Evolutionary conservation across 2,329 filamentous ascomycete species (phyloP), one percentile per base, ranked within the genome.

Genomic region (Pyricularia sp.): DNA sequence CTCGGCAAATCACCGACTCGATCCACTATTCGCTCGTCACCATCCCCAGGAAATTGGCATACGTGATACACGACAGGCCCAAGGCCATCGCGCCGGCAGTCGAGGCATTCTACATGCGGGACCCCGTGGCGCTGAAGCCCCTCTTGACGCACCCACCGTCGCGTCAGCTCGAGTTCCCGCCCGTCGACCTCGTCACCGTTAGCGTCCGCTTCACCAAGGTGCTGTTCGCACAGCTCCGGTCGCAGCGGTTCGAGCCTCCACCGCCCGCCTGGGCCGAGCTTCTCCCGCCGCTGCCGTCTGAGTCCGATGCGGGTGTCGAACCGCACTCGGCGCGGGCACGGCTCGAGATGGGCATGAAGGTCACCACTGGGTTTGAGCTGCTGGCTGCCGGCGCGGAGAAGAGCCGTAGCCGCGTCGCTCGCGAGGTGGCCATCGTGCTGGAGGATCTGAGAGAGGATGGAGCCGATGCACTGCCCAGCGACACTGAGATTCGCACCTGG

Each of bases 331-430:
- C 65, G 2, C 72, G 76, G 69, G 79, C 76, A 73, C 79, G 81
- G n/a, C 72, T 85, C 1, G 90, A 94, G 69, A 81, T 91, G 59
- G 94, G 94, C 12, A 94, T 97, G 90, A 98, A 98, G 76, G 79
- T 98, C 11, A 86, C 92, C 0, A 93, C 90, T 73, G 95, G 94
- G 0, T 93, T 97, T 74, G 94, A 99, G 78, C 95, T 98, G 85
- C 83, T 98, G 66, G 80, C 93, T 0, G 81, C 82, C 11, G 88
- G 91, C 72, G 85, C 88, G 0, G 85, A 90, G 58, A 89, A 90
- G 70, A 87, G 86, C 72, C 88, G 92, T 72, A 91, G 86, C 72
- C 84, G 89, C 10, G 78, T 85, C 0, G 90, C 92, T 4, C 84
- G 92, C 50, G 93, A 97, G 77, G 87, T 97, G 50, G 86, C 87